Evolutionary conservation across 495 filamentous ascomycete genomes (phyloP).

Genomic region (Cryomyces antarcticus): DNA sequence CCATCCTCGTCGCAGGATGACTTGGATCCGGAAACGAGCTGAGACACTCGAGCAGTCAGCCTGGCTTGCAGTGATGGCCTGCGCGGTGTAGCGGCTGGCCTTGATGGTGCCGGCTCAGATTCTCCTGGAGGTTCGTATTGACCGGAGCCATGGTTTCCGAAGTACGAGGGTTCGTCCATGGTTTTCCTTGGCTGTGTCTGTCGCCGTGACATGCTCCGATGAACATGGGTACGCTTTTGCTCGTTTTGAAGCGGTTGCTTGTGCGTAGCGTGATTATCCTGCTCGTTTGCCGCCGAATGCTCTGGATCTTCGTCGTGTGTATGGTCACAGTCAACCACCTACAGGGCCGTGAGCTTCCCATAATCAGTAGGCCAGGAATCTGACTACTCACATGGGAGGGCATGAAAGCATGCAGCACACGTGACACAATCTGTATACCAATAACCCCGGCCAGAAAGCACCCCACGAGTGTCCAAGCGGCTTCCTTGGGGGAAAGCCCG

Average conservation of each 20-base stretch:
- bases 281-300: constrained; percentile 1
- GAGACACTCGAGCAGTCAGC: constrained; percentile 33
- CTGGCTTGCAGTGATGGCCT: constrained; percentile 23
- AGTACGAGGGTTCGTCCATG: not conserved
- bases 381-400: constrained; percentile 49
- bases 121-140: not conserved
- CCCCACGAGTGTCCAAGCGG: constrained; percentile 52
- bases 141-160: not conserved
- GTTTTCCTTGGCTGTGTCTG: not conserved
- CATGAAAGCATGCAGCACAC: constrained; percentile 59
- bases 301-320: constrained; percentile 37
- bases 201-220: not conserved
- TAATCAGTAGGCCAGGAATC: no score
- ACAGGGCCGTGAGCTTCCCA: no score
- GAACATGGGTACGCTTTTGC: not conserved
- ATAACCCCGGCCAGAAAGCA: constrained; percentile 69
- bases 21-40: constrained; percentile 48
- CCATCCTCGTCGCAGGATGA: constrained; percentile 49
- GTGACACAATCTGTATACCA: constrained; percentile 63
- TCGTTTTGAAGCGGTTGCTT: not conserved
- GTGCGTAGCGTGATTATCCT: not conserved
- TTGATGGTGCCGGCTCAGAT: not conserved
- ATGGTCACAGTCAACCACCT: constrained; percentile 65
- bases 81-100: constrained; percentile 9
- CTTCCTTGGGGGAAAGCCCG: constrained; percentile 39